phyloP scores from a whole-genome alignment of 31 red algal species.

The Porphyra umbilicalis region DNA sequence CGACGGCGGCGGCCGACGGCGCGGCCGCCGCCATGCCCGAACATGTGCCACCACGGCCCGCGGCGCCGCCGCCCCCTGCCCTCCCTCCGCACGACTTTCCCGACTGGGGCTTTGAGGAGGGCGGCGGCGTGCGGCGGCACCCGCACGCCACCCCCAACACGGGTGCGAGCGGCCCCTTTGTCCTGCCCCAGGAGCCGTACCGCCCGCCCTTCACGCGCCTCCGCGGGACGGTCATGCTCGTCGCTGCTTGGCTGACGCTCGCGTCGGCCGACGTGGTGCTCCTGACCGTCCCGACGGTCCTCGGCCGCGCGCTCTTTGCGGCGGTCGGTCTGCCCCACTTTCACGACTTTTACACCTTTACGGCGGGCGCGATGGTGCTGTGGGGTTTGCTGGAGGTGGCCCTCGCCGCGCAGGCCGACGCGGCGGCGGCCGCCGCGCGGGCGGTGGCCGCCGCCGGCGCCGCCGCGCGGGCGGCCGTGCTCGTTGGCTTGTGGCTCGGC shows the following conservation, averaged over 20 bases:
- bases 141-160: neutral
- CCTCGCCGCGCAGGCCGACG: conserved; percentile 32
- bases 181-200: neutral
- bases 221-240: conserved; percentile 44
- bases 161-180: neutral
- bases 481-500: conserved; percentile 45
- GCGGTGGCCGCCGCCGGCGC: conserved; percentile 21
- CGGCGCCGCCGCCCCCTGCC: neutral
- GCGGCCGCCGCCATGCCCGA: neutral
- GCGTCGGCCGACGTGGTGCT: conserved; percentile 29
- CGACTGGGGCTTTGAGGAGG: neutral
- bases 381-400: conserved; percentile 14
- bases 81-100: neutral
- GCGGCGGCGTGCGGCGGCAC: neutral
- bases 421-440: conserved; percentile 20
- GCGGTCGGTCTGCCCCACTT: conserved; percentile 37
- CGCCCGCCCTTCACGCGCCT: conserved; percentile 8
- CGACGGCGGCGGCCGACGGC: neutral
- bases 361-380: conserved; percentile 44
- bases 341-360: conserved; percentile 74
- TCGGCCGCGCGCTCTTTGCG: conserved; percentile 52
- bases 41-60: neutral
- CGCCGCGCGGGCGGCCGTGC: conserved; percentile 25
- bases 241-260: conserved; percentile 60
- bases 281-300: conserved; percentile 49